phyloP scores from a whole-genome alignment of 225 moss, liverwort and hornwort species.

The Polytrichum formosum region DNA sequence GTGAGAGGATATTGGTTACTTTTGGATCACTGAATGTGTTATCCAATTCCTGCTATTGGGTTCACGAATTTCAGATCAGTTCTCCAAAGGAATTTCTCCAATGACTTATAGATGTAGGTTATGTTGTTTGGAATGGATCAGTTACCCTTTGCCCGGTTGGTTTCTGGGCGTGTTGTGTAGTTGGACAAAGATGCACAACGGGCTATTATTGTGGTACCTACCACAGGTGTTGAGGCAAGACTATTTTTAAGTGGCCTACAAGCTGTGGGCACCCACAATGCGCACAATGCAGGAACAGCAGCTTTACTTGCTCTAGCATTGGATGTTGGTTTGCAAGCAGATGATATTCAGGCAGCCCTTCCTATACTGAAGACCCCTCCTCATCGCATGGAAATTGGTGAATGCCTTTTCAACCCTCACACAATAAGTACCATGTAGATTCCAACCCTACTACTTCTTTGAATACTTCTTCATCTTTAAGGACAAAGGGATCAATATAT shows the following conservation, averaged over 20 bases:
- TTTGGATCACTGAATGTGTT: no score
- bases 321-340: constrained; percentile 69
- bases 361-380: constrained; percentile 67
- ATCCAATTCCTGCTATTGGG: no score
- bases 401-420: constrained; percentile 5
- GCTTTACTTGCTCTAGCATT: constrained; percentile 76
- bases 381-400: constrained; percentile 98
- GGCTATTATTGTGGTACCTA: constrained; percentile 81
- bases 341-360: constrained; percentile 68
- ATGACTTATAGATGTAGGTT: no score
- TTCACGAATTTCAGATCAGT: no score
- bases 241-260: constrained; percentile 71
- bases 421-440: neutral
- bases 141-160: no score
- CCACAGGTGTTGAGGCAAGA: constrained; percentile 69
- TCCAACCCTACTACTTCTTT: neutral
- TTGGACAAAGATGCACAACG: constrained; percentile 89
- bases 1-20: no score
- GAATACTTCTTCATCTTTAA: no score
- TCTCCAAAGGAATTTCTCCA: no score
- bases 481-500: no score
- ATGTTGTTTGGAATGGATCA: no score
- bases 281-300: constrained; percentile 92
- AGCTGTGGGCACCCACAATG: constrained; percentile 79
- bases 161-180: constrained; percentile 26